Base-by-base conservation (phyloP, 768 basidiomycete genomes). In the Grammothele lineata region DNA sequence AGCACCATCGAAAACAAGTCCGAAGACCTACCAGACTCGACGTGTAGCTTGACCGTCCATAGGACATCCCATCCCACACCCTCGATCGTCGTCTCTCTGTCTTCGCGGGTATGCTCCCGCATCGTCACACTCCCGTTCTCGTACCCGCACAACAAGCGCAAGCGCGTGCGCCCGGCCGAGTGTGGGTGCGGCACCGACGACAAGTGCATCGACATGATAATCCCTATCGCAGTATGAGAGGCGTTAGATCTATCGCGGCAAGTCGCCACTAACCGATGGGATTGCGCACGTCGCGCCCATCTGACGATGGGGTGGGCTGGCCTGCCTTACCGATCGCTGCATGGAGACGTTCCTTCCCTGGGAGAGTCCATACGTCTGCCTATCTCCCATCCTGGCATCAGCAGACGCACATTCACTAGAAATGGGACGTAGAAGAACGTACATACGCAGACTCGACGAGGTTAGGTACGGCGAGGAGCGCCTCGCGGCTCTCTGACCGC, bases 291-390 rank as follows among this genome's bases (percentile, higher is more conserved):
- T 79, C 78, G 15, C 72, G 67, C 2, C 79, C 76, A 40, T 77
- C 76, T 8, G 67, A n/a, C 25, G 44, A 47, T 6, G 47, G 50
- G 27, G 27, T 30, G 8, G n/a, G n/a, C 33, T 70, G 62, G 23
- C 64, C 62, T 15, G 70, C 64, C 51, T 81, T 81, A 8, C 93
- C 92, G 40, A 98, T 76, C 0, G 90, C 90, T 1, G 93, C 90
- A 59, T 95, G 92, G 3, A 92, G 57, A 26, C 95, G 72, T 38
- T 80, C 68, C 44, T 71, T 64, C 1, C 74, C 70, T 0, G 93
- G 91, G 8, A 97, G 62, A 9, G 74, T 68, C 83, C 94, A 99
- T 12, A 99, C 69, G 61, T 99, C 95, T 10, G 83, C 87, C 92
- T 95, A 55, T 19, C 21, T n/a, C 12, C 15, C 23, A 3, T 40